Evolutionary conservation across 2,329 filamentous ascomycete species (phyloP).

Genomic region (Anisogramma anomala): DNA sequence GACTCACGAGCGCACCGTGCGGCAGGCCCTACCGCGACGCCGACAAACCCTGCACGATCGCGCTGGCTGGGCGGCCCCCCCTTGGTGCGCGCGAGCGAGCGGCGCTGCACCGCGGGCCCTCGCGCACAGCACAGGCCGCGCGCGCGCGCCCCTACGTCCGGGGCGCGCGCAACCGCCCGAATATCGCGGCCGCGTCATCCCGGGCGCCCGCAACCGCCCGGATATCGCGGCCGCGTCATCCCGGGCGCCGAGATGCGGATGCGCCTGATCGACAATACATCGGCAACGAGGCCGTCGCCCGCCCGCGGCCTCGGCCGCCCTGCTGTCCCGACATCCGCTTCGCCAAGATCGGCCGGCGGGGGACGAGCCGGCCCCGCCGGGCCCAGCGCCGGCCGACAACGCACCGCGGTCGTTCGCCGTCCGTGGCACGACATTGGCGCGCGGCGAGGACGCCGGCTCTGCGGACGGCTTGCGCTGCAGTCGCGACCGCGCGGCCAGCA

Average conservation of each 20-base stretch:
- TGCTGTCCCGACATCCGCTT: conserved; percentile 9
- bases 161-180: not conserved
- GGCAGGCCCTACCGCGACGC: conserved; percentile 7
- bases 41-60: conserved; percentile 5
- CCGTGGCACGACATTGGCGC: too few species aligned
- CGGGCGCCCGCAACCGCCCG: not conserved
- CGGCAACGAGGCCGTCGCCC: conserved; percentile 8
- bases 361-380: not conserved
- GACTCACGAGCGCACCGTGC: conserved; percentile 10
- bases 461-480: too few species aligned
- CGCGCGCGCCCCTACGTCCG: not conserved
- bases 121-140: conserved; percentile 1
- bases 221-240: not conserved
- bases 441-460: too few species aligned
- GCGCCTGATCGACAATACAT: conserved; percentile 6
- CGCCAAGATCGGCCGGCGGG: conserved; percentile 2
- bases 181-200: not conserved
- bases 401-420: too few species aligned
- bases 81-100: too few species aligned
- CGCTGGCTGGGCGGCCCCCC: not conserved
- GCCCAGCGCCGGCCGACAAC: not conserved
- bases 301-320: conserved; percentile 4
- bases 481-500: too few species aligned
- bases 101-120: too few species aligned
- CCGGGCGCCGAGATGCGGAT: conserved; percentile 8